Evolutionary conservation across 805 yeast species (phyloP).

Genomic region (Lipomyces sp.): DNA sequence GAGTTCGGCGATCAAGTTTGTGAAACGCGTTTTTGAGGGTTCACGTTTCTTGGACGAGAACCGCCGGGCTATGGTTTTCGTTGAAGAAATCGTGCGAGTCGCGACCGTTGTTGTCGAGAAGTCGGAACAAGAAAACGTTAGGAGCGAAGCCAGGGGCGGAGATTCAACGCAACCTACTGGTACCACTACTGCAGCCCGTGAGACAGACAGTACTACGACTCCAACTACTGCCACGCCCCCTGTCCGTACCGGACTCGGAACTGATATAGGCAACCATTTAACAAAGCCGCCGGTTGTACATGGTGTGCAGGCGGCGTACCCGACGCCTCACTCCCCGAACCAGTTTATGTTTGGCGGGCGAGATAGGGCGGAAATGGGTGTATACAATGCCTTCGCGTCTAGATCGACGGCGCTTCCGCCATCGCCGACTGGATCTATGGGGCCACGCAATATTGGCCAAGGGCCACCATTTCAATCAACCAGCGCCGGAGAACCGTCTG

Average conservation of each 20-base stretch:
- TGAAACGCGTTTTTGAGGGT: constrained; percentile 10
- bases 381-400: background rate
- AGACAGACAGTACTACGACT: background rate
- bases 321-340: background rate
- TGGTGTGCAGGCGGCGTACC: background rate
- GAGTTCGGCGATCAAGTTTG: constrained; percentile 24
- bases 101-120: constrained; percentile 21
- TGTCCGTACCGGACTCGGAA: background rate
- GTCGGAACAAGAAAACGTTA: constrained; percentile 15
- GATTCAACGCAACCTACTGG: background rate
- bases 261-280: background rate
- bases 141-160: background rate
- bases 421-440: background rate
- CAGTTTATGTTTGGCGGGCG: background rate
- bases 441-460: background rate
- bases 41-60: background rate
- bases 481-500: too few relatives aligned
- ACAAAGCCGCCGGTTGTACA: background rate
- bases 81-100: constrained; percentile 9
- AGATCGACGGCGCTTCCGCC: background rate
- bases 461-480: background rate
- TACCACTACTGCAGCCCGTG: background rate
- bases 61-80: constrained; percentile 1
- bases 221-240: background rate
- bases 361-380: background rate